These are phyloP conservation scores for Blastocrithidia nonstop DNA, from an alignment of 208 protist species.

Conservation along the genomic window DNA sequence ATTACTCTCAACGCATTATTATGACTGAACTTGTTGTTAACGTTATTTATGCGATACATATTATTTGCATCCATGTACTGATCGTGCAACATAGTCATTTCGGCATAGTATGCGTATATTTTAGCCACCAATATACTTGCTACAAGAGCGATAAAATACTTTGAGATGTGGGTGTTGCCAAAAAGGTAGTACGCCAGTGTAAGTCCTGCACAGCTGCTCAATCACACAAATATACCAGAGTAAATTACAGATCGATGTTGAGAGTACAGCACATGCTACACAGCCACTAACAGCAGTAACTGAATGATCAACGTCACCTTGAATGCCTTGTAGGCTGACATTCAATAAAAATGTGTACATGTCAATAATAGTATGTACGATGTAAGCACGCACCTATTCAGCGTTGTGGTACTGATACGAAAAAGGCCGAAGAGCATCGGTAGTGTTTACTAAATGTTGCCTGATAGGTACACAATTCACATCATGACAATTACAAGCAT, in stretches of 20 bases:
- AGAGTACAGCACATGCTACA: conserved; percentile 78
- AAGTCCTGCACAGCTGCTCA: conserved; percentile 54
- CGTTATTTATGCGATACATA: too few species aligned
- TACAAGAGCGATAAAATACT: conserved; percentile 31
- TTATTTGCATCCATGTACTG: too few species aligned
- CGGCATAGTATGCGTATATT: conserved; percentile 53
- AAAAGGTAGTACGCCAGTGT: conserved; percentile 33
- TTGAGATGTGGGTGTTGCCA: conserved; percentile 31
- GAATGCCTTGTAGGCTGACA: too few species aligned
- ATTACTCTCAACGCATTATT: too few species aligned
- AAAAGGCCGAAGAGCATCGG: too few species aligned
- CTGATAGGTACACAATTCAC: too few species aligned
- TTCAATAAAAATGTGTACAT: too few species aligned
- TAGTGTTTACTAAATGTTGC: too few species aligned
- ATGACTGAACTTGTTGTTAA: conserved; percentile 1
- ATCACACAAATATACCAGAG: conserved; percentile 39
- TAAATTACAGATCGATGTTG: conserved; percentile 70
- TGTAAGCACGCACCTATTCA: too few species aligned
- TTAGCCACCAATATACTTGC: conserved; percentile 63
- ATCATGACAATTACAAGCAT: too few species aligned
- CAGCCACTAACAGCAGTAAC: conserved; percentile 47
- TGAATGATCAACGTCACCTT: conserved; percentile 42
- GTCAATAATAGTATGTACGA: too few species aligned
- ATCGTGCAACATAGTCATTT: conserved; percentile 62
- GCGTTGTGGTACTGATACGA: too few species aligned